Percentiles rank a stretch among this genome's conserved stretches.
Evolutionary conservation across 768 basidiomycete species (phyloP).

Genomic region (Fomitopsis serialis): DNA sequence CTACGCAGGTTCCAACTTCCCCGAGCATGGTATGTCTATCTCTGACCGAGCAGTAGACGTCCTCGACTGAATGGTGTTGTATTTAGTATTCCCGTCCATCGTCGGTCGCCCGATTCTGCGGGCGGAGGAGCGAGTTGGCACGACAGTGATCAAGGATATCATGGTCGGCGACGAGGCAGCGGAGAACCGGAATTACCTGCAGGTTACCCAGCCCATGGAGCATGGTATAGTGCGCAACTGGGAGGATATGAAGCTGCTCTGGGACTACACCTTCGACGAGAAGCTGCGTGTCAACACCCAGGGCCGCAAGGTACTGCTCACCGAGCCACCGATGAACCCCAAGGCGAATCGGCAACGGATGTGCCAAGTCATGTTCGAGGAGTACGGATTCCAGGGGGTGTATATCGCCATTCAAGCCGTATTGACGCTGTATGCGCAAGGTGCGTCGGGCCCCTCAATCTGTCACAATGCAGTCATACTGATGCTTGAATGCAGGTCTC

Average conservation of each 20-base stretch:
- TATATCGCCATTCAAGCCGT: constrained; percentile 99
- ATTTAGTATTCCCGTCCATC: constrained; percentile 91
- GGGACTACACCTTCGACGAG: constrained; percentile 98
- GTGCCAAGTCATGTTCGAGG: constrained; percentile 99
- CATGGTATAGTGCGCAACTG: constrained; percentile 98
- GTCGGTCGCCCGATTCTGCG: constrained; percentile 96
- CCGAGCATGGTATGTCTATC: constrained; percentile 43
- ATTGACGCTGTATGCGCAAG: constrained; percentile 96
- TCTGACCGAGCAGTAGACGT: not conserved
- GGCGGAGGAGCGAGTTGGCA: constrained; percentile 88
- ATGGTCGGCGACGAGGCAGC: constrained; percentile 99
- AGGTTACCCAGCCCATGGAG: constrained; percentile 98
- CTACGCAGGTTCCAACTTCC: constrained; percentile 62
- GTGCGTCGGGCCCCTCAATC: constrained; percentile 45
- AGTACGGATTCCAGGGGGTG: constrained; percentile 92
- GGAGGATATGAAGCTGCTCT: constrained; percentile 98
- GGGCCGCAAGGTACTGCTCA: constrained; percentile 87
- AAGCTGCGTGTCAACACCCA: constrained; percentile 86
- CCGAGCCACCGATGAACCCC: constrained; percentile 99
- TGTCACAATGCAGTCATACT: not conserved
- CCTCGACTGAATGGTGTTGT: not conserved
- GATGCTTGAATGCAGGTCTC: constrained; percentile 53
- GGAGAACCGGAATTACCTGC: constrained; percentile 89
- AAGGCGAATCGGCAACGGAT: constrained; percentile 88
- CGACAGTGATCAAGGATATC: constrained; percentile 88